Evolutionary conservation across 176 grass and related monocot species (phyloP).

Genomic region (Carex littledalei): DNA sequence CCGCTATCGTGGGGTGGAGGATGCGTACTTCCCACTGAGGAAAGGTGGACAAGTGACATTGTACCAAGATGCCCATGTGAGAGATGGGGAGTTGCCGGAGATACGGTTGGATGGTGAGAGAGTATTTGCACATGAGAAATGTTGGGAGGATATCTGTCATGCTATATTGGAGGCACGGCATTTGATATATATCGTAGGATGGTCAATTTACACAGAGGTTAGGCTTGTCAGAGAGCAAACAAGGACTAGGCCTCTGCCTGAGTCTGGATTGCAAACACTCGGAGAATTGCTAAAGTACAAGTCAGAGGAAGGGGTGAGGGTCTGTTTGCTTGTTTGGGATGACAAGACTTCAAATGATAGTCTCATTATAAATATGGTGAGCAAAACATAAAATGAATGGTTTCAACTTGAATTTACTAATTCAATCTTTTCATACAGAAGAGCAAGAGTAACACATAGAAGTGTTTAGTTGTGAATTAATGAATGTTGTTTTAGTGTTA

Average conservation of each 20-base stretch:
- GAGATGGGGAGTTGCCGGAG: constrained; percentile 7
- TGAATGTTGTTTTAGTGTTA: neutral
- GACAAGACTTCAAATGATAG: constrained; percentile 45
- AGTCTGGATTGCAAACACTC: constrained; percentile 17
- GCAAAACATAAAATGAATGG: neutral
- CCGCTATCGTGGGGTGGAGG: neutral
- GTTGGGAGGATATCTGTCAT: constrained; percentile 88
- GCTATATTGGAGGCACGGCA: constrained; percentile 56
- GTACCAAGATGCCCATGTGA: constrained; percentile 77
- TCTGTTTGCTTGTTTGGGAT: constrained; percentile 78
- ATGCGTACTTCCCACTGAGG: constrained; percentile 53
- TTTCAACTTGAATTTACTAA: neutral
- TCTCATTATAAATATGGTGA: constrained; percentile 1
- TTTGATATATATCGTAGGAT: constrained; percentile 79
- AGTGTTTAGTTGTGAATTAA: neutral
- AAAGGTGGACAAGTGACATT: constrained; percentile 48
- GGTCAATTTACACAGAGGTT: constrained; percentile 50
- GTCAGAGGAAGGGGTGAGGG: constrained; percentile 64
- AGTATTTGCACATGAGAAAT: constrained; percentile 35
- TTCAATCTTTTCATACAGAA: no score
- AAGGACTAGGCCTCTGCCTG: constrained; percentile 31
- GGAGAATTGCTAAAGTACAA: constrained; percentile 79
- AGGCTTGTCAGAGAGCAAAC: constrained; percentile 41
- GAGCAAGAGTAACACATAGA: neutral
- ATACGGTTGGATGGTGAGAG: constrained; percentile 12